These are phyloP conservation scores for Pseudozyma pruni DNA, from an alignment of 1,284 basidiomycete genomes.

Conservation along the genomic window DNA sequence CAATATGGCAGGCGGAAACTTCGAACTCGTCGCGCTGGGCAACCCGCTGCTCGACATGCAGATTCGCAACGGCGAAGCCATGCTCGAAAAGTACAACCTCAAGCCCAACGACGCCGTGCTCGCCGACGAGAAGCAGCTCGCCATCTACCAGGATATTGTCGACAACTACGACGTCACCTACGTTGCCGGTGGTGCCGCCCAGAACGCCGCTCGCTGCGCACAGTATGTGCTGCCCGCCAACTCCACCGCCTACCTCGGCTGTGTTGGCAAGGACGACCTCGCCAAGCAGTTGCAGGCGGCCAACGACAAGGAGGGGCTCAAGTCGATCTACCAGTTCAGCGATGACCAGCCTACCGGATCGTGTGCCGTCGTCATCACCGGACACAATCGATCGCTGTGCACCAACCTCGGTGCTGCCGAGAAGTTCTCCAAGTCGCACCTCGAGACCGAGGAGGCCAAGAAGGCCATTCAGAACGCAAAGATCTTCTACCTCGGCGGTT, in stretches of 20 bases:
- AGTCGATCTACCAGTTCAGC: conserved; percentile 88
- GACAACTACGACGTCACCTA: conserved; percentile 83
- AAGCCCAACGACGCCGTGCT: conserved; percentile 97
- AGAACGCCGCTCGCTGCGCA: conserved; percentile 94
- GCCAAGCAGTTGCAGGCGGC: conserved; percentile 89
- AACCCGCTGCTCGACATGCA: conserved; percentile 70
- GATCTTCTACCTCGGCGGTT: conserved; percentile 94
- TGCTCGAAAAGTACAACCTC: conserved; percentile 90
- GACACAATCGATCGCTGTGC: conserved; percentile 91
- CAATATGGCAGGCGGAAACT: conserved; percentile 54
- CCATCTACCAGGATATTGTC: conserved; percentile 83
- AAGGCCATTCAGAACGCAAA: conserved; percentile 82
- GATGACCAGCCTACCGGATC: conserved; percentile 90
- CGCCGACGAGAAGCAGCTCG: conserved; percentile 85
- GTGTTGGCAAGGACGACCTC: conserved; percentile 90
- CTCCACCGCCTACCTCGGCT: conserved; percentile 94
- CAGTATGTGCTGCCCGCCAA: conserved; percentile 77
- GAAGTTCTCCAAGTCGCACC: conserved; percentile 83
- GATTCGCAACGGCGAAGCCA: conserved; percentile 76
- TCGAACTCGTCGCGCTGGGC: conserved; percentile 66
- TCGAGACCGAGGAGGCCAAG: conserved; percentile 81
- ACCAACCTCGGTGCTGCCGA: conserved; percentile 91
- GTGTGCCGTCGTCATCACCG: conserved; percentile 94
- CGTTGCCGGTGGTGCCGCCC: conserved; percentile 95
- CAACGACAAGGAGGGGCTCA: conserved; percentile 91